These are phyloP conservation scores for Exserohilum rostratum DNA, from an alignment of 2,329 filamentous ascomycete species.

Conservation along the genomic window DNA sequence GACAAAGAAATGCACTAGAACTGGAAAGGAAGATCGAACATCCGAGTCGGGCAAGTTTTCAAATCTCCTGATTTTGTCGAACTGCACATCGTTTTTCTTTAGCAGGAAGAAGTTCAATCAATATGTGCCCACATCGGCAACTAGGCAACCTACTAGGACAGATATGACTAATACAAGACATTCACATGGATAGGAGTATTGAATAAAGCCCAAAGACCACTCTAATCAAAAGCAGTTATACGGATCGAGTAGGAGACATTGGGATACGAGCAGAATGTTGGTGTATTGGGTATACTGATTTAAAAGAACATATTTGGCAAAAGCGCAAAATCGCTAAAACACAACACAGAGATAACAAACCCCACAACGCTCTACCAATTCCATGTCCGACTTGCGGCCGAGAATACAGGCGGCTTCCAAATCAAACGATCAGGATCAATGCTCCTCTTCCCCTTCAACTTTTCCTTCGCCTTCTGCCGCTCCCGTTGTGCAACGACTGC, in stretches of 20 bases:
- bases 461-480: slow-evolving; percentile 78
- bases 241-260: not conserved
- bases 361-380: slow-evolving; percentile 69
- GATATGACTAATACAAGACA: too few species aligned
- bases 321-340: not conserved
- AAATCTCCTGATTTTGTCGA: too few species aligned
- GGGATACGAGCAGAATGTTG: not conserved
- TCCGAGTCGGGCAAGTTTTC: too few species aligned
- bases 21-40: too few species aligned
- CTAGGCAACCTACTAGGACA: too few species aligned
- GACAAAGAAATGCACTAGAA: too few species aligned
- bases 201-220: too few species aligned
- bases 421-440: slow-evolving; percentile 81
- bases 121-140: too few species aligned
- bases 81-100: too few species aligned
- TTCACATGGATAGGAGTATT: too few species aligned
- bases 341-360: not conserved
- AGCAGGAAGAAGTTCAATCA: too few species aligned
- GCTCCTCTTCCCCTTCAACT: slow-evolving; percentile 73
- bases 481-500: slow-evolving; percentile 73
- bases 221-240: not conserved
- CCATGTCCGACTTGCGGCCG: slow-evolving; percentile 88
- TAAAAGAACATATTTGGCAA: not conserved
- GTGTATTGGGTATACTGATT: slow-evolving; percentile 2
- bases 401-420: slow-evolving; percentile 97